Conservation (phyloP, 2,329 filamentous ascomycete genomes). For the Aspergillus aculeatinus region DNA sequence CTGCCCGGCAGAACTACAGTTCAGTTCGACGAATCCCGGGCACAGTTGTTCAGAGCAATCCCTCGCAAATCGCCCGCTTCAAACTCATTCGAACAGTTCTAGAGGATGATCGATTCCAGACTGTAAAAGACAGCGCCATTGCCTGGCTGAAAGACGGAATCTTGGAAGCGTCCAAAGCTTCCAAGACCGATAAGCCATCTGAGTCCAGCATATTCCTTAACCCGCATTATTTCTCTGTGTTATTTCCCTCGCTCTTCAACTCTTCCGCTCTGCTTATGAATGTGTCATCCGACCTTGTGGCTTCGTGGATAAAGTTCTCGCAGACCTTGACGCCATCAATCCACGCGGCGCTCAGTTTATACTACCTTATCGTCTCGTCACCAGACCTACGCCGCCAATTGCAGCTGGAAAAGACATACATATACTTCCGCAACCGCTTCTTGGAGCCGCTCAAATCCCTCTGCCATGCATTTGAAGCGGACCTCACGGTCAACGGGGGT, state of each 20-base stretch:
- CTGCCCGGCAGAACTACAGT: conserved; percentile 35
- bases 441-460: conserved; percentile 33
- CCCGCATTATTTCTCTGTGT: conserved; percentile 37
- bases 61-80: conserved; percentile 52
- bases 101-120: conserved; percentile 54
- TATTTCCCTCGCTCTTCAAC: conserved; percentile 55
- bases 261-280: conserved; percentile 44
- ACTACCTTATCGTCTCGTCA: conserved; percentile 56
- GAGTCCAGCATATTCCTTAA: conserved; percentile 35
- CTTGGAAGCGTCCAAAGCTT: conserved; percentile 43
- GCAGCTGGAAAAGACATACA: conserved; percentile 42
- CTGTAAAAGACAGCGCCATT: conserved; percentile 58
- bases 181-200: conserved; percentile 6
- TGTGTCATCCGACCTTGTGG: conserved; percentile 36
- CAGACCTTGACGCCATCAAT: conserved; percentile 49
- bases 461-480: conserved; percentile 33
- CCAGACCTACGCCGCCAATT: conserved; percentile 48
- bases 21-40: conserved; percentile 39
- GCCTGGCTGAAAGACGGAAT: conserved; percentile 63
- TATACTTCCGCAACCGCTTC: conserved; percentile 34
- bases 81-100: conserved; percentile 57
- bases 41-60: conserved; percentile 51
- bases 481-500: conserved; percentile 36
- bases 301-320: conserved; percentile 51
- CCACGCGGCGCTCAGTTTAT: conserved; percentile 58